Conservation (phyloP, 1,139 yeast genomes). For the Pichia sp. region DNA sequence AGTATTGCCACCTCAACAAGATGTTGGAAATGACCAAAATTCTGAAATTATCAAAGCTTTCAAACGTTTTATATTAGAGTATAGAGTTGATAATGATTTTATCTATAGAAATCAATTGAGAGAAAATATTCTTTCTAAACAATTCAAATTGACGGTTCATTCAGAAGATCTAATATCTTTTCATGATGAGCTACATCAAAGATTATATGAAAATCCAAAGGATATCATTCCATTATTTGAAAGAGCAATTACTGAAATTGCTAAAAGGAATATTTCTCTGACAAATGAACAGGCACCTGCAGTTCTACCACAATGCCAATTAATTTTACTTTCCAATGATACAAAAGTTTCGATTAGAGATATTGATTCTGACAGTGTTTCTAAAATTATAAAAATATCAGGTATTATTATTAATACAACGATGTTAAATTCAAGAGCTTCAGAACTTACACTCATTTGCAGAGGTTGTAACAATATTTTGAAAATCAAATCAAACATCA, state of each 20-base stretch:
- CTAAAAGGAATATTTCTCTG: conserved; percentile 67
- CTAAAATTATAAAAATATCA: conserved; percentile 83
- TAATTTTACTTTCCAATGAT: conserved; percentile 70
- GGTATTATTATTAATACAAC: conserved; percentile 93
- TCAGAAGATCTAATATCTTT: conserved; percentile 81
- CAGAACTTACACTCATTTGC: conserved; percentile 78
- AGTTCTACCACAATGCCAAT: conserved; percentile 74
- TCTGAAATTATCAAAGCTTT: conserved; percentile 77
- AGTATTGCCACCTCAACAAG: conserved; percentile 72
- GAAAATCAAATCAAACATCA: conserved; percentile 57
- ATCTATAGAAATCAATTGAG: conserved; percentile 88
- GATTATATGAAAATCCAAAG: conserved; percentile 76
- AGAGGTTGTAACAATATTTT: conserved; percentile 79
- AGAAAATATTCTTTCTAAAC: conserved; percentile 74
- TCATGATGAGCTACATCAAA: conserved; percentile 84
- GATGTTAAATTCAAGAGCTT: conserved; percentile 82
- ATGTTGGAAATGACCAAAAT: conserved; percentile 56
- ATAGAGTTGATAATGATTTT: conserved; percentile 74
- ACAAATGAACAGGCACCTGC: conserved; percentile 49
- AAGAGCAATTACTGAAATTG: conserved; percentile 83
- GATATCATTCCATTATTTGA: conserved; percentile 89
- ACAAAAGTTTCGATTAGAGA: conserved; percentile 70
- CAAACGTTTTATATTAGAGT: conserved; percentile 76
- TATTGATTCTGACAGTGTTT: conserved; percentile 79
- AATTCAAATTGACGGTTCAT: conserved; percentile 67